A percentile compares a stretch with the other conserved stretches of the same genome.
Conservation (phyloP, 257 asterid genomes). For the Gentiana dahurica region DNA sequence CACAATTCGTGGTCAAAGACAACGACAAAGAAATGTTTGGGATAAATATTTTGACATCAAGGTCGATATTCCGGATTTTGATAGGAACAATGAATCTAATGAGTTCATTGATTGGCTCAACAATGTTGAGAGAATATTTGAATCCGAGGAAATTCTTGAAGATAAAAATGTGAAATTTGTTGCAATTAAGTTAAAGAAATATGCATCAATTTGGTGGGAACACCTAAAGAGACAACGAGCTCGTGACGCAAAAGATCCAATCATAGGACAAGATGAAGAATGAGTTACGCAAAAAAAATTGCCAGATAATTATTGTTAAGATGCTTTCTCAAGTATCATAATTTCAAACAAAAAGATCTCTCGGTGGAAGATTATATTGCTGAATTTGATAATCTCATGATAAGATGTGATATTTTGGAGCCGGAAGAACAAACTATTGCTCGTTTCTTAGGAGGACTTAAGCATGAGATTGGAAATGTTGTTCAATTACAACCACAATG, state of each 20-base stretch:
- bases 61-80: neutral
- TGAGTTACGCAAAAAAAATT: too few species aligned
- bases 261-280: slow-evolving; percentile 3
- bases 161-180: neutral
- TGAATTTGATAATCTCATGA: neutral
- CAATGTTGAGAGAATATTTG: neutral
- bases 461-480: neutral
- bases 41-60: neutral
- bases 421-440: neutral
- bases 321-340: neutral
- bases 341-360: neutral
- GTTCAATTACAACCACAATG: neutral
- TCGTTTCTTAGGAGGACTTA: neutral
- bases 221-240: neutral
- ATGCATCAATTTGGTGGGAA: neutral
- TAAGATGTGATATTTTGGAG: neutral
- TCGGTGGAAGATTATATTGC: neutral
- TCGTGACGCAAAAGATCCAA: neutral
- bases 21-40: neutral
- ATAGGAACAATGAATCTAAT: neutral
- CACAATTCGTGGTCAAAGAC: neutral
- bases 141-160: neutral
- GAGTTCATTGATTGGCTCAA: neutral
- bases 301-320: neutral
- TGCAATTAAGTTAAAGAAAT: neutral